A percentile compares a stretch with the other conserved stretches of the same genome.
Conservation (phyloP, 2,329 filamentous ascomycete genomes). For the Fusarium odoratissimum region DNA sequence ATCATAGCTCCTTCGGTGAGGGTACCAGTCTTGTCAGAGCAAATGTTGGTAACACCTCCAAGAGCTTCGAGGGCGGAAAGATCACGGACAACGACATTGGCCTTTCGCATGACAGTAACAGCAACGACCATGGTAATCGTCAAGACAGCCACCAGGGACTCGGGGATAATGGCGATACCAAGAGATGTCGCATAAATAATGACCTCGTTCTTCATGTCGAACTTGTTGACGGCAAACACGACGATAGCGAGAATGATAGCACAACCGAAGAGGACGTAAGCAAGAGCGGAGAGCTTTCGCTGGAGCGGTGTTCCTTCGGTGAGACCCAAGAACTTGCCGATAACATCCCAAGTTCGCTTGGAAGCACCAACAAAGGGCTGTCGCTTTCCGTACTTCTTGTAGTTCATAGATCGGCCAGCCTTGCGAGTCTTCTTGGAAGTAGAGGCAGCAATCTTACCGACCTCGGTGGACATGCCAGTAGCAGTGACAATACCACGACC, state of each 20-base stretch:
- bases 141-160: slow-evolving; percentile 74
- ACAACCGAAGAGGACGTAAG: slow-evolving; percentile 79
- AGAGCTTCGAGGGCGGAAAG: slow-evolving; percentile 76
- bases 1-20: slow-evolving; percentile 77
- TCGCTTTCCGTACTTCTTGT: slow-evolving; percentile 63
- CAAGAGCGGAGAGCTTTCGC: slow-evolving; percentile 80
- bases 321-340: slow-evolving; percentile 70
- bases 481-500: slow-evolving; percentile 78
- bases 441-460: slow-evolving; percentile 75
- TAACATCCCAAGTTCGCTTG: slow-evolving; percentile 60
- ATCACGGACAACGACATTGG: slow-evolving; percentile 73
- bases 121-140: slow-evolving; percentile 78
- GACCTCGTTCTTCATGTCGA: slow-evolving; percentile 62
- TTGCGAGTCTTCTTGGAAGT: slow-evolving; percentile 65
- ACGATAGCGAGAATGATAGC: slow-evolving; percentile 69
- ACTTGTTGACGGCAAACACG: slow-evolving; percentile 68
- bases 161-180: slow-evolving; percentile 71
- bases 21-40: slow-evolving; percentile 79
- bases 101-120: slow-evolving; percentile 72
- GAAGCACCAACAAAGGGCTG: slow-evolving; percentile 60
- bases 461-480: slow-evolving; percentile 78
- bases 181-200: slow-evolving; percentile 69
- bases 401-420: slow-evolving; percentile 65
- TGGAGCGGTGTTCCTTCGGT: slow-evolving; percentile 81
- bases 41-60: slow-evolving; percentile 78